phyloP scores from a whole-genome alignment of 2,329 filamentous ascomycete genomes.

The Podosphaera aphanis region DNA sequence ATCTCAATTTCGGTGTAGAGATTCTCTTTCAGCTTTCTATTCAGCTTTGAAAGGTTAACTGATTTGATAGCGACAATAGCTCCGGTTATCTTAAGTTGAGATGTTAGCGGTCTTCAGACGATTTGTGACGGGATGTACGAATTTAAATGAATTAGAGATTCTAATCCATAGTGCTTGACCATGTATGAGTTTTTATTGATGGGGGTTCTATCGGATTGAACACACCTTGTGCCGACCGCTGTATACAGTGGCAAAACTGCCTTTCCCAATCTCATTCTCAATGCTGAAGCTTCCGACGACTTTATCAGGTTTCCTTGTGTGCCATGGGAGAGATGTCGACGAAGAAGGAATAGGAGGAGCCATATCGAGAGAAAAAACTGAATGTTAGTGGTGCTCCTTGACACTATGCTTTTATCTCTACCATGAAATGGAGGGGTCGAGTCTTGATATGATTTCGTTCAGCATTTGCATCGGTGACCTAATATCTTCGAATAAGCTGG shows the following conservation, averaged over 20 bases:
- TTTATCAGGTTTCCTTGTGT: conserved; percentile 15
- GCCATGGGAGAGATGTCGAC: conserved; percentile 18
- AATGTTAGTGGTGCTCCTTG: conserved; percentile 6
- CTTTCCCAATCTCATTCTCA: conserved; percentile 80
- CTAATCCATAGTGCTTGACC: neutral
- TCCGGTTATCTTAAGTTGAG: conserved; percentile 38
- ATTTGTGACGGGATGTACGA: no score
- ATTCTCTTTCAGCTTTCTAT: conserved; percentile 91
- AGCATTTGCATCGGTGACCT: no score
- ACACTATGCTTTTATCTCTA: no score
- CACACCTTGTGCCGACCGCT: conserved; percentile 59
- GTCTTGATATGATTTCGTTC: no score
- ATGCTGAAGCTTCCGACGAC: conserved; percentile 54
- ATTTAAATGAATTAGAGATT: no score
- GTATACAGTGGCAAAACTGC: conserved; percentile 93
- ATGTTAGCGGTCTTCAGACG: conserved; percentile 10
- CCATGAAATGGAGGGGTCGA: no score
- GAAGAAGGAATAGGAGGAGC: conserved; percentile 13
- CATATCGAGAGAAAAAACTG: conserved; percentile 4
- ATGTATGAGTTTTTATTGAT: neutral
- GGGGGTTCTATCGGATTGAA: neutral
- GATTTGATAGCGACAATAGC: conserved; percentile 89
- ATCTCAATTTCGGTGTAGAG: conserved; percentile 90
- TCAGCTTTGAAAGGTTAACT: conserved; percentile 71
- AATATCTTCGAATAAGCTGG: no score